Evolutionary conservation across 2,329 filamentous ascomycete species (phyloP).

Genomic region (Exophiala mesophila): DNA sequence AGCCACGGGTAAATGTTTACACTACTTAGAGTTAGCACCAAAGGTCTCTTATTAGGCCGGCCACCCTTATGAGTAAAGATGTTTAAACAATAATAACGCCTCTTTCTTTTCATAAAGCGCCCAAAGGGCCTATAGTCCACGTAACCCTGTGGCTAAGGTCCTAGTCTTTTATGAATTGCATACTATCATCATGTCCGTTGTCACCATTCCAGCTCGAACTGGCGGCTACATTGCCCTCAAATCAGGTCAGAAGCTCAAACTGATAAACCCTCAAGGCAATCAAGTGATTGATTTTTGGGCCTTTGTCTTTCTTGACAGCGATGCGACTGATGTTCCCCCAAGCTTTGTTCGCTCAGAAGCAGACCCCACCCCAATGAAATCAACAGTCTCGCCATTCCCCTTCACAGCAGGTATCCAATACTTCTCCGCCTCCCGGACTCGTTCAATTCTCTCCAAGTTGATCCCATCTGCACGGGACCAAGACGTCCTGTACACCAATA

Average conservation of each 20-base stretch:
- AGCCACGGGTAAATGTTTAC: too few species aligned
- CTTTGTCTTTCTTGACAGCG: conserved; percentile 32
- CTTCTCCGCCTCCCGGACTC: conserved; percentile 38
- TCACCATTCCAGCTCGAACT: conserved; percentile 40
- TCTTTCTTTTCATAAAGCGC: too few species aligned
- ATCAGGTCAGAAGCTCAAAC: conserved; percentile 38
- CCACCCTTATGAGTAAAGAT: too few species aligned
- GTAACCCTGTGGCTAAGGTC: too few species aligned
- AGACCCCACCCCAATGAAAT: conserved; percentile 41
- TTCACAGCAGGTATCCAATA: conserved; percentile 13
- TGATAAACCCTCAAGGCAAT: conserved; percentile 45
- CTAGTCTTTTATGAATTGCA: too few species aligned
- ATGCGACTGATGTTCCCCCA: conserved; percentile 1
- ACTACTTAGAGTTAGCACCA: too few species aligned
- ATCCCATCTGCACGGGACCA: conserved; percentile 23
- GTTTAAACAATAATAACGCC: too few species aligned
- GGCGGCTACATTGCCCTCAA: conserved; percentile 37
- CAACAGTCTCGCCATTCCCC: conserved; percentile 32
- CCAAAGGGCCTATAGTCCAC: too few species aligned
- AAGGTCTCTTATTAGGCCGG: too few species aligned
- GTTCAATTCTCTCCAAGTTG: conserved; percentile 32
- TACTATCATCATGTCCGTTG: conserved; percentile 23
- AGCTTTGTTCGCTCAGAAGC: conserved; percentile 29
- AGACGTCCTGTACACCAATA: conserved; percentile 36
- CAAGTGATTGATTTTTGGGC: conserved; percentile 50